Base-by-base conservation (phyloP, 768 basidiomycete genomes). In the Lentinula detonsa region DNA sequence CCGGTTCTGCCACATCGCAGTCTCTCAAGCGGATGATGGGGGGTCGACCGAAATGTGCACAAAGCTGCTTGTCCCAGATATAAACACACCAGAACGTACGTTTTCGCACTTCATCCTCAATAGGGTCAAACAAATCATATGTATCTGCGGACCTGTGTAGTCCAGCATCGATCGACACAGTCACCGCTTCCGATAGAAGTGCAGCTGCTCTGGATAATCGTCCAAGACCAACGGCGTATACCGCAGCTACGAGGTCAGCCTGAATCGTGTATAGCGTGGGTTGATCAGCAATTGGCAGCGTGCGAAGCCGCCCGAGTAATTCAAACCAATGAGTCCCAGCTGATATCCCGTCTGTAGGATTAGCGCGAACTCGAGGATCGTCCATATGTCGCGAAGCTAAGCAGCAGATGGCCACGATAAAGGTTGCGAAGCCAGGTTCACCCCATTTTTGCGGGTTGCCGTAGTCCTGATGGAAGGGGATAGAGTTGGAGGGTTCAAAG, bases 21-120 rank as follows among this genome's bases (percentile, higher is more conserved):
- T 96, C 94, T 63, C 91, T 81, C 63, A 95, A 74, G 50, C 93
- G 83, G 65, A 97, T 81, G 79, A 95, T 83, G 2, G 93, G 86
- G 35, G 94, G 94, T 28, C 94, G 80, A 28, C 95, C 94, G 70
- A 96, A 95, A 72, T 93, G 89, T 61, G 91, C 89, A 10, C 85
- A 79, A 6, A 94, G 85, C 68, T 95, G 94, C 74, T 97, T 96
- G 74, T 97, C 95, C 95, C 95, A 96, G 54, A 92, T 82, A 74
- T 96, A 97, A 31, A 95, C 92, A 62, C 92, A 92, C 93, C 94
- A 97, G 72, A 97, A 97, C 0, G 95, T 96, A 66, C 94, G 86
- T 73, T 95, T 96, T 61, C 95, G 84, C 33, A 94, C 86, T 71
- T 96, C 93, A 62, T 91, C 89, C 71, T 95, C 94, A 64, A 95